Conservation (phyloP, 768 basidiomycete genomes). For the Boletus insuetus region DNA sequence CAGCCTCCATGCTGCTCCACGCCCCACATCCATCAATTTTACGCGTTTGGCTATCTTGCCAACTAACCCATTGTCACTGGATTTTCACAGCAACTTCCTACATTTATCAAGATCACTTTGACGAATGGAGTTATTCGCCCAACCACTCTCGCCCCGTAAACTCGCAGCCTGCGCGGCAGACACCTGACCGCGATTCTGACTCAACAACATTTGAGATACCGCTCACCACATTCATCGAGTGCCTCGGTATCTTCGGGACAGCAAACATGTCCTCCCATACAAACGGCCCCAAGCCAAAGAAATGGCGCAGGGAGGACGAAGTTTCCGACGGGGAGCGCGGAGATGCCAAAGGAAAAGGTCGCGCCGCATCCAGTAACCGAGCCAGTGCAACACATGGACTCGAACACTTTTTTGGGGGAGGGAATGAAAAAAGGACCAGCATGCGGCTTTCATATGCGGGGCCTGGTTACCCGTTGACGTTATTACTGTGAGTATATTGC, state of each 20-base stretch:
- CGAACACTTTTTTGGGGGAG: conserved; percentile 56
- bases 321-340: conserved; percentile 40
- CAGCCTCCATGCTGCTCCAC: conserved; percentile 3
- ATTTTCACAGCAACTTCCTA: conserved; percentile 71
- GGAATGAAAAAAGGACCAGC: conserved; percentile 65
- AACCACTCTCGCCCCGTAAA: conserved; percentile 29
- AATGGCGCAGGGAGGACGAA: conserved; percentile 48
- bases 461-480: conserved; percentile 69
- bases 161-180: conserved; percentile 19
- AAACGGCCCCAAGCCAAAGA: conserved; percentile 40
- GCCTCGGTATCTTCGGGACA: conserved; percentile 91
- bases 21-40: background rate
- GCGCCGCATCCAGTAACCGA: conserved; percentile 9
- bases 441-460: conserved; percentile 86
- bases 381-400: conserved; percentile 30
- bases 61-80: background rate
- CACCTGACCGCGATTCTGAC: conserved; percentile 11
- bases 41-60: background rate
- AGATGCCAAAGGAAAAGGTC: conserved; percentile 34
- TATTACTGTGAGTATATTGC: conserved; percentile 66
- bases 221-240: conserved; percentile 81
- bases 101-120: conserved; percentile 74
- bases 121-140: conserved; percentile 68
- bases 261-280: conserved; percentile 41
- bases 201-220: conserved; percentile 73